Evolutionary conservation across 768 basidiomycete species (phyloP).

Genomic region (Panus rudis): DNA sequence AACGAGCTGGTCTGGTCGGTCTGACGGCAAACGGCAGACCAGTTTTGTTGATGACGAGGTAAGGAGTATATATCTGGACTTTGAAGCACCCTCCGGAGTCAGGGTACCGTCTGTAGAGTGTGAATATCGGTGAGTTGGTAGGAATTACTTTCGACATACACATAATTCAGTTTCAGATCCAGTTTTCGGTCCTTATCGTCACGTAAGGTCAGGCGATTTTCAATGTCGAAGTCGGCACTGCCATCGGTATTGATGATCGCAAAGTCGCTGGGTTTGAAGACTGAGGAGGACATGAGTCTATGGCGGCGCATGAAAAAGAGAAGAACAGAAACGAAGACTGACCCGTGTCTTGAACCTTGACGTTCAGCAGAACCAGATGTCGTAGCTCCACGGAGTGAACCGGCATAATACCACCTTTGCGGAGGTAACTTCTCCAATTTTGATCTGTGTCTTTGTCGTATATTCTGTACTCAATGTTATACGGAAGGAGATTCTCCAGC

Average conservation of each 20-base stretch:
- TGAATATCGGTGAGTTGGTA: background rate
- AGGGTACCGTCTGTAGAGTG: slow-evolving; percentile 55
- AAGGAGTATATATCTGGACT: slow-evolving; percentile 91
- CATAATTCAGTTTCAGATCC: slow-evolving; percentile 79
- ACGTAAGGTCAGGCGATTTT: slow-evolving; percentile 60
- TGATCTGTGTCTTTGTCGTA: slow-evolving; percentile 94
- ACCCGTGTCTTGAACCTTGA: slow-evolving; percentile 92
- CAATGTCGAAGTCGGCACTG: slow-evolving; percentile 82
- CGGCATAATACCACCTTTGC: slow-evolving; percentile 92
- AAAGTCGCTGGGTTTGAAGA: slow-evolving; percentile 91
- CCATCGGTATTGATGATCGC: slow-evolving; percentile 95
- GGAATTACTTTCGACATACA: slow-evolving; percentile 43
- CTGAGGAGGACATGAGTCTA: slow-evolving; percentile 30
- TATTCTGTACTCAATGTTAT: slow-evolving; percentile 91
- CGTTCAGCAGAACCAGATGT: slow-evolving; percentile 84
- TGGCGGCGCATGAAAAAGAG: background rate
- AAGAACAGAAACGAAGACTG: slow-evolving; percentile 4
- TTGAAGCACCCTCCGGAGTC: slow-evolving; percentile 94
- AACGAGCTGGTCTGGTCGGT: slow-evolving; percentile 53
- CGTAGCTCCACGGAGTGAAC: slow-evolving; percentile 91
- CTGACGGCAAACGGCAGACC: slow-evolving; percentile 73
- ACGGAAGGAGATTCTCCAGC: slow-evolving; percentile 91
- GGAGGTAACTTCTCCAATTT: slow-evolving; percentile 90
- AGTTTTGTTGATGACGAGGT: slow-evolving; percentile 88
- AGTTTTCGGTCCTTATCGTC: slow-evolving; percentile 74